These are phyloP conservation scores for Malassezia equina DNA, from an alignment of 1,284 basidiomycete species.

Conservation along the genomic window DNA sequence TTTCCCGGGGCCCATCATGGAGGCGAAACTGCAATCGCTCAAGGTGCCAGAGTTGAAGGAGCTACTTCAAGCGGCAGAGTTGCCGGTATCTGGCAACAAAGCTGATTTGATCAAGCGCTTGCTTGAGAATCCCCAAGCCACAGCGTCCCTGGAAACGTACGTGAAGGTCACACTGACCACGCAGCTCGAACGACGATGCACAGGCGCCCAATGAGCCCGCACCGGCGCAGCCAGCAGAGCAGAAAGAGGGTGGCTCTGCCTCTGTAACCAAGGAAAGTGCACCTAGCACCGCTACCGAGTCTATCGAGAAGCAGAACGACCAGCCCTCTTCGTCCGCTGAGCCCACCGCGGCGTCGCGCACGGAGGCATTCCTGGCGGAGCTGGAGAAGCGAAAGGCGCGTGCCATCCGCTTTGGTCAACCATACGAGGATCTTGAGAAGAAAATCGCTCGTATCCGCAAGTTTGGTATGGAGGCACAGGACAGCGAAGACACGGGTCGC, in stretches of 20 bases:
- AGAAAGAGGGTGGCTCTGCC: not conserved
- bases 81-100: constrained; percentile 37
- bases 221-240: not conserved
- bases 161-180: not conserved
- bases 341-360: constrained; percentile 20
- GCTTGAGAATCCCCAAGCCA: constrained; percentile 37
- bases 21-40: constrained; percentile 33
- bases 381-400: constrained; percentile 40
- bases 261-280: not conserved
- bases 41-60: constrained; percentile 41
- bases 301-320: not conserved
- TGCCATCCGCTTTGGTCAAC: constrained; percentile 35
- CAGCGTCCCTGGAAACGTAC: constrained; percentile 14
- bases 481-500: constrained; percentile 18
- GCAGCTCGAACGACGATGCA: constrained; percentile 1
- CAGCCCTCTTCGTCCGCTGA: not conserved
- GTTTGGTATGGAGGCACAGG: constrained; percentile 31
- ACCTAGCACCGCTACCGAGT: not conserved
- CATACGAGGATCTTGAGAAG: constrained; percentile 31
- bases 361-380: constrained; percentile 28
- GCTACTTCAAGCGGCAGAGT: constrained; percentile 24
- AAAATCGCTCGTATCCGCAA: constrained; percentile 36
- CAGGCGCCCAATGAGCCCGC: not conserved
- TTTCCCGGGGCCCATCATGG: constrained; percentile 21
- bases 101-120: constrained; percentile 37